Evolutionary conservation across 257 asterid genomes (phyloP), one percentile per base, ranked within the genome.

Genomic region (Apocynum venetum): DNA sequence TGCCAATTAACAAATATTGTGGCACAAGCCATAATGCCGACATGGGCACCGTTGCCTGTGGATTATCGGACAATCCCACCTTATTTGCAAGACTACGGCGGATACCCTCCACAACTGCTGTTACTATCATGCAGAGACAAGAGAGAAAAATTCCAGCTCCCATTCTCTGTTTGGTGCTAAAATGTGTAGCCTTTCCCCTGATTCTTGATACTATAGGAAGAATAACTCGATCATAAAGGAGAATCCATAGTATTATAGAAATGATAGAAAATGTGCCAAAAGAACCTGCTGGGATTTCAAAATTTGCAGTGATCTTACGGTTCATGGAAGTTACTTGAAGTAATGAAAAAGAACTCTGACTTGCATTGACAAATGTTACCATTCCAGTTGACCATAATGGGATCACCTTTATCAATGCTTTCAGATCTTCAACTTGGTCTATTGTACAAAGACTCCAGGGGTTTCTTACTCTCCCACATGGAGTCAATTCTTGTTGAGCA

Each of bases 21-120:
- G 98, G 98, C 35, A 93, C 72, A 70, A 93, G 81, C 97, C 96
- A 93, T 71, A 91, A n/a, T 0, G 96, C 97, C 4, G 97, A 91
- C 88, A 93, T 87, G 25, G 69, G 72, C 1, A 71, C 70, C 4
- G 63, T 35, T 0, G 77, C 72, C 72, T 59, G 8, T 8, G 78
- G 83, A 73, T 64, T 55, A 59, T 82, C 76, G 14, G 65, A 65
- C 35, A 64, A 56, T 8, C 85, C 85, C 70, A 79, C 74, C 31
- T 63, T 35, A 43, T 74, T 61, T n/a, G 86, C 89, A 0, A 60
- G 36, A 38, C 71, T 73, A 19, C 95, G 75, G 6, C 97, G 91
- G 5, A 81, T 11, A 20, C 77, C 75, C 79, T 93, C 98, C 1
- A 92, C 88, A 0, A 31, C 15, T 1, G 96, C 88, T 2, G 96